Base-by-base conservation (phyloP, 257 asterid genomes). In the Ophiorrhiza pumila region DNA sequence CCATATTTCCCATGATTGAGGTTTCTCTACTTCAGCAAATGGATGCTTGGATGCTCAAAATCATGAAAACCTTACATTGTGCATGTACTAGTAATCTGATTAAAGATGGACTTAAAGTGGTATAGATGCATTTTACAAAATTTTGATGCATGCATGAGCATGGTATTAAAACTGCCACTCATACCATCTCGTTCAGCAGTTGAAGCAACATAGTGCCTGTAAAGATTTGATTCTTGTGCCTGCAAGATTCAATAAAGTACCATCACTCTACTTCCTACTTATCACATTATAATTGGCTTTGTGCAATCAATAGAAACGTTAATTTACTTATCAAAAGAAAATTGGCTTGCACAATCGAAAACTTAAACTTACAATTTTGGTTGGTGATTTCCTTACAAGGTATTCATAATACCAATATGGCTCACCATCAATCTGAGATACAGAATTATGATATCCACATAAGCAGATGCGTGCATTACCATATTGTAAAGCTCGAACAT, bases 101-200 rank as follows among this genome's bases (percentile, higher is more conserved):
- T 39, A 41, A 29, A 39, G n/a, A 34, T 34, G 15, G 25, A 34
- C 25, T 29, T 37, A 14, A 7, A 4, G 27, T 11, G 42, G 5
- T 31, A 59, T 23, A 13, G 39, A 46, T 41, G 50, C 27, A 32
- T 39, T 7, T n/a, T 46, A 35, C 68, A 32, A 60, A 23, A 41
- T 43, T 35, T 71, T 72, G 49, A 63, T 63, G 47, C 43, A 8
- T 6, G 7, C 42, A 37, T 20, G 50, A 37, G 4, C 17, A 15
- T 15, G n/a, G 66, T 63, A 63, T 31, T n/a, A 52, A 66, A 47
- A 35, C 64, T 49, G 35, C 50, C 42, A 52, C 32, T 58, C 87
- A 45, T 90, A 95, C 99, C 99, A 66, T 95, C 98, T 65, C 98
- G 93, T 83, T 86, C 92, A 68, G 91, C 92, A 59, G 99, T 90